Conservation (phyloP, 78 protist species). For the Guillardia theta region DNA sequence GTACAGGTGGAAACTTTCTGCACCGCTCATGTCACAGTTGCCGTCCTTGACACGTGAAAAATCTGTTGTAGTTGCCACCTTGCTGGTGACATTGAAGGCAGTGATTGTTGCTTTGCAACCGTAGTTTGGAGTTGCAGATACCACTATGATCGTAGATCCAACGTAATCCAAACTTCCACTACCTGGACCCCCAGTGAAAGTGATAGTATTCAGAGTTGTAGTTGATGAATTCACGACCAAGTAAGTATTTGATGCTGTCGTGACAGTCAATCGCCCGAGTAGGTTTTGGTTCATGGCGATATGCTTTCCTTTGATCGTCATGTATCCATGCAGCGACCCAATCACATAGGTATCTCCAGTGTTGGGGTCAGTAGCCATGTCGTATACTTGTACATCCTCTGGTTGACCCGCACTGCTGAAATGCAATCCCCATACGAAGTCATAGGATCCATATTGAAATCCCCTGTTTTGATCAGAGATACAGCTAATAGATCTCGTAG, state of each 20-base stretch:
- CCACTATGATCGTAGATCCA: neutral
- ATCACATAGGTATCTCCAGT: neutral
- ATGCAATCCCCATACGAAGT: constrained; percentile 10
- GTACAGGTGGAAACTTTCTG: neutral
- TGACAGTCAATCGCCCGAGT: neutral
- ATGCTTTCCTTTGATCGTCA: neutral
- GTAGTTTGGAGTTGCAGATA: neutral
- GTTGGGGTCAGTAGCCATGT: neutral
- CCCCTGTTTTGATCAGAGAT: neutral
- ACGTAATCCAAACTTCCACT: neutral
- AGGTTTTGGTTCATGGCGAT: neutral
- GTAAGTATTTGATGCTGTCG: neutral
- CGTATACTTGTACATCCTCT: neutral
- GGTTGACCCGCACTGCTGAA: neutral
- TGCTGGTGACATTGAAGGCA: neutral
- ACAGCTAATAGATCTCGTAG: neutral
- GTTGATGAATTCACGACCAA: neutral
- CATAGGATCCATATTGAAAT: neutral
- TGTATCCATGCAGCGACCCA: neutral
- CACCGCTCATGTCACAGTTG: neutral
- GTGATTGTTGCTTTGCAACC: neutral
- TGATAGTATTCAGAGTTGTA: neutral
- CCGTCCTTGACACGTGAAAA: neutral
- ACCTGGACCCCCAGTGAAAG: neutral
- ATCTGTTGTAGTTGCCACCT: neutral